Evolutionary conservation across 2,329 filamentous ascomycete species (phyloP).

Genomic region (Knufia fluminis): DNA sequence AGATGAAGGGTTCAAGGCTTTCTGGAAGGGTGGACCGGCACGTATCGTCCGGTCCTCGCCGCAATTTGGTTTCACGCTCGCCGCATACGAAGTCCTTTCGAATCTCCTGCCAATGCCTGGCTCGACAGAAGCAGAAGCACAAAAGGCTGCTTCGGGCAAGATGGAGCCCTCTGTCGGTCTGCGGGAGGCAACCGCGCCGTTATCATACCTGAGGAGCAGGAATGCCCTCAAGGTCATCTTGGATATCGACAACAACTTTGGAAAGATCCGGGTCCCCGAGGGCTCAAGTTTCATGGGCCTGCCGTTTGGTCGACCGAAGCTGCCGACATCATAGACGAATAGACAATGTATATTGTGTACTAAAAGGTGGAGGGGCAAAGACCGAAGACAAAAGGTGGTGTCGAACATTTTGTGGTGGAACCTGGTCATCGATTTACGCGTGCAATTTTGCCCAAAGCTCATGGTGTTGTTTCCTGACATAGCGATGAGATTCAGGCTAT

Average conservation of each 20-base stretch:
- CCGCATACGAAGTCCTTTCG: constrained; percentile 88
- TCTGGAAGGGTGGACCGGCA: constrained; percentile 97
- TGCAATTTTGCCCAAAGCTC: too few relatives aligned
- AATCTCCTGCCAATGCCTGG: constrained; percentile 71
- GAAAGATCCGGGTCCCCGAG: constrained; percentile 54
- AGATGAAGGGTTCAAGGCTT: constrained; percentile 89
- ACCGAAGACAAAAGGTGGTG: too few relatives aligned
- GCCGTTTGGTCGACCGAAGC: constrained; percentile 8
- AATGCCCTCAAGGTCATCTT: constrained; percentile 95
- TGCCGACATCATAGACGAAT: background rate
- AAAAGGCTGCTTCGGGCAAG: constrained; percentile 43
- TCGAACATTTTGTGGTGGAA: background rate
- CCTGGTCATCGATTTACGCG: background rate
- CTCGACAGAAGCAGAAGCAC: constrained; percentile 41
- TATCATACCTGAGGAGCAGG: constrained; percentile 63
- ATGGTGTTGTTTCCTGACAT: background rate
- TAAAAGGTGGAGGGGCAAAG: background rate
- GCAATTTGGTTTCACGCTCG: constrained; percentile 95
- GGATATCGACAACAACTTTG: constrained; percentile 89
- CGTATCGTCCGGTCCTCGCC: constrained; percentile 91
- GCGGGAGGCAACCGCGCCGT: constrained; percentile 52
- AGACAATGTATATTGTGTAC: background rate
- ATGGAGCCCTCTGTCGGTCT: constrained; percentile 56
- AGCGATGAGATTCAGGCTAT: background rate
- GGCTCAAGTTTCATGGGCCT: constrained; percentile 15